Evolutionary conservation across 805 yeast genomes (phyloP).

Genomic region (Saccharomyces cerevisiae): DNA sequence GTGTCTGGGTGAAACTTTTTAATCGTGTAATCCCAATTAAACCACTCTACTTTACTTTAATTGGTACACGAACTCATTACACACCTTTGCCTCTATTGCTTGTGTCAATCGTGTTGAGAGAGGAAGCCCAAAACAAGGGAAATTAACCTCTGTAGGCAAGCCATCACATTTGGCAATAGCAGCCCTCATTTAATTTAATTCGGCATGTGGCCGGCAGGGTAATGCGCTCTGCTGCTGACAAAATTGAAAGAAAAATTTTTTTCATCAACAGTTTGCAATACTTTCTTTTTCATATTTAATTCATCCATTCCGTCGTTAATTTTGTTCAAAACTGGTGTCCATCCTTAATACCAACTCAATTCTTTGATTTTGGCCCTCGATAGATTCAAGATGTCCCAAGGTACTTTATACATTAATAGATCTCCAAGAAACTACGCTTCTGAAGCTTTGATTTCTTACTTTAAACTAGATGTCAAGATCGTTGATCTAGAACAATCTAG

Average conservation of each 20-base stretch:
- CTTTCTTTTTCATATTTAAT: background rate
- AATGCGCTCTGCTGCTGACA: background rate
- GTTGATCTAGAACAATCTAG: conserved; percentile 29
- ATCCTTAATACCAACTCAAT: background rate
- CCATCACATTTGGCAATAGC: background rate
- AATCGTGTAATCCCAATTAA: background rate
- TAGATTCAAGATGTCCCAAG: conserved; percentile 49
- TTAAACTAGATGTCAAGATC: conserved; percentile 51
- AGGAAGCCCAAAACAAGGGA: background rate
- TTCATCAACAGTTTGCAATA: background rate
- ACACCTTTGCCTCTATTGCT: background rate
- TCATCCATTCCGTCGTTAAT: background rate
- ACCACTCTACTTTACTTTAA: background rate
- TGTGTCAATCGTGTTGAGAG: background rate
- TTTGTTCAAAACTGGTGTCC: background rate
- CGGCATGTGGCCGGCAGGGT: background rate
- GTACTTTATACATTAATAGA: conserved; percentile 46
- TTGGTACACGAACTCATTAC: background rate
- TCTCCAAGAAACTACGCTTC: conserved; percentile 27
- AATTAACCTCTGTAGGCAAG: background rate
- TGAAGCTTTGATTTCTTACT: conserved; percentile 46
- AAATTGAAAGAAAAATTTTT: background rate
- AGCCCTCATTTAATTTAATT: background rate
- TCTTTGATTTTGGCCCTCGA: background rate
- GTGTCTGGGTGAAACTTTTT: background rate